phyloP scores from a whole-genome alignment of 805 yeast species.

The Candida stauntonica region DNA sequence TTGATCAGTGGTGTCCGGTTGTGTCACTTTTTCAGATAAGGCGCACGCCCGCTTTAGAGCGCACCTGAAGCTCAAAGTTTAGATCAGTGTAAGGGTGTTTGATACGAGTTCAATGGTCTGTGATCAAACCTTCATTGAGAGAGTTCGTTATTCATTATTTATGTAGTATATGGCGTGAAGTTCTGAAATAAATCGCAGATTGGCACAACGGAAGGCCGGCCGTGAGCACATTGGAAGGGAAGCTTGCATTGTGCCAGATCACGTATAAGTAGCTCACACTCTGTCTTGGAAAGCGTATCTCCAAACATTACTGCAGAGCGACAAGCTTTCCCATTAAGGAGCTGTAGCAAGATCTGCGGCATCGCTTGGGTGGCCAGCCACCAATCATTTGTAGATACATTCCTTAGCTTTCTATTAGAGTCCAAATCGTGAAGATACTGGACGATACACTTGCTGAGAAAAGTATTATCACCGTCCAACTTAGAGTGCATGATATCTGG shows the following conservation, averaged over 20 bases:
- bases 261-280: slow-evolving; percentile 43
- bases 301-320: slow-evolving; percentile 73
- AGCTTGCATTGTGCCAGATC: slow-evolving; percentile 43
- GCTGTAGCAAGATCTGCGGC: slow-evolving; percentile 48
- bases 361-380: slow-evolving; percentile 36
- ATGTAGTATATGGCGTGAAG: background rate
- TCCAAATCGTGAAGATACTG: slow-evolving; percentile 43
- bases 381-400: slow-evolving; percentile 31
- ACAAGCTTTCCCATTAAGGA: slow-evolving; percentile 61
- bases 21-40: slow-evolving; percentile 12
- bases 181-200: slow-evolving; percentile 27
- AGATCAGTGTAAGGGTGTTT: background rate
- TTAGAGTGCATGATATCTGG: slow-evolving; percentile 41
- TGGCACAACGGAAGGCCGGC: slow-evolving; percentile 71
- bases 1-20: slow-evolving; percentile 17
- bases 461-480: slow-evolving; percentile 24
- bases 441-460: slow-evolving; percentile 36
- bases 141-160: no score
- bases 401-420: slow-evolving; percentile 26
- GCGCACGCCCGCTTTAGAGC: background rate
- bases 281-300: slow-evolving; percentile 35
- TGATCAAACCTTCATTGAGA: no score
- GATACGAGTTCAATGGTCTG: no score
- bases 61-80: background rate
- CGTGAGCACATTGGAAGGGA: slow-evolving; percentile 86